A percentile compares a stretch with the other conserved stretches of the same genome.
These are phyloP conservation scores for Lactifluus hygrophoroides DNA, from an alignment of 768 basidiomycete genomes.

Conservation along the genomic window DNA sequence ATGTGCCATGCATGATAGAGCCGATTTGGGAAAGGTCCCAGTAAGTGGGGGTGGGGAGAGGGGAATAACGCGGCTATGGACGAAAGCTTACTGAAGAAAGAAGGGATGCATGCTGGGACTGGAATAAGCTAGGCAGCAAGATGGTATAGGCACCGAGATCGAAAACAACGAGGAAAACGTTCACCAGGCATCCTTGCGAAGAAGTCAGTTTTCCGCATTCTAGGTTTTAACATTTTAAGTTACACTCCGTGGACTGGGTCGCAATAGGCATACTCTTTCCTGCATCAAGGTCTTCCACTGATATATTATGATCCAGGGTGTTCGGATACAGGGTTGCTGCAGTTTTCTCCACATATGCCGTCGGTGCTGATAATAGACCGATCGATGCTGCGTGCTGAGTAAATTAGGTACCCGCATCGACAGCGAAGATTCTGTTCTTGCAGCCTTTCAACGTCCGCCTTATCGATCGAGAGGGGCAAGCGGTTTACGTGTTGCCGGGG, in stretches of 20 bases:
- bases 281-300: neutral
- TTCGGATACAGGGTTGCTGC: neutral
- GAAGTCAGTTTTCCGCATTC: neutral
- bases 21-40: neutral
- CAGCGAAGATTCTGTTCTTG: neutral
- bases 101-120: neutral
- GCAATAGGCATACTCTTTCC: constrained; percentile 1
- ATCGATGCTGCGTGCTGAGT: constrained; percentile 4
- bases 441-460: constrained; percentile 2
- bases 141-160: constrained; percentile 5
- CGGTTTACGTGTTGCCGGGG: neutral
- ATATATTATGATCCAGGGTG: neutral
- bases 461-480: constrained; percentile 8
- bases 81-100: neutral
- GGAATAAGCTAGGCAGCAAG: neutral
- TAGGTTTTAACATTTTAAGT: constrained; percentile 16
- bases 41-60: neutral
- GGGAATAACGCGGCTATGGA: neutral
- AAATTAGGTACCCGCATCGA: neutral
- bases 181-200: neutral
- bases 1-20: neutral
- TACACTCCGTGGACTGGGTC: neutral
- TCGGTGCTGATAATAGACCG: neutral
- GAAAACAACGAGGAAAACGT: neutral
- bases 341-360: neutral